These are phyloP conservation scores for Aspergillus homomorphus DNA, from an alignment of 495 filamentous ascomycete genomes.

Conservation along the genomic window DNA sequence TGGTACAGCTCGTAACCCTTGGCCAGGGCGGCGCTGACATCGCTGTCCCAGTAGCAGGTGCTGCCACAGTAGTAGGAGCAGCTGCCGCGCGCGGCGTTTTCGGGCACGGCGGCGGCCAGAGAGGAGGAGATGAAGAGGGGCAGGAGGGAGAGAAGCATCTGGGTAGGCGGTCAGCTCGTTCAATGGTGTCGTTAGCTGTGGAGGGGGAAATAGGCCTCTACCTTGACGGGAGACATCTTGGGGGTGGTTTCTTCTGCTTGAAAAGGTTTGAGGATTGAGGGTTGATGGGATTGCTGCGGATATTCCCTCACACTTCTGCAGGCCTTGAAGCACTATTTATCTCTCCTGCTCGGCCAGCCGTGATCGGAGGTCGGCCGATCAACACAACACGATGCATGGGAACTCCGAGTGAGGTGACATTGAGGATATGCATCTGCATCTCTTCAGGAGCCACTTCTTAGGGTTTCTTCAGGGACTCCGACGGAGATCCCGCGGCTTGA, in stretches of 20 bases:
- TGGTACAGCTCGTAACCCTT: conserved; percentile 49
- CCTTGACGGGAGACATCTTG: not conserved
- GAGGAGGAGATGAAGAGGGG: conserved; percentile 39
- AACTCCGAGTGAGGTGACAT: not conserved
- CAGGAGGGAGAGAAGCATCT: conserved; percentile 24
- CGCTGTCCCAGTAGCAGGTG: conserved; percentile 45
- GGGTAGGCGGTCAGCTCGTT: no score
- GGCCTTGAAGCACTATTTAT: not conserved
- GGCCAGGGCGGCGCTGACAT: conserved; percentile 47
- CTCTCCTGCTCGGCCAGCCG: not conserved
- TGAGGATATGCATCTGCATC: not conserved
- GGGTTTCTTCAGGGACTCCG: not conserved
- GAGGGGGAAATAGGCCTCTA: not conserved
- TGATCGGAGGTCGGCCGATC: no score
- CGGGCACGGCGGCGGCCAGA: conserved; percentile 24
- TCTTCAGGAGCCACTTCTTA: not conserved
- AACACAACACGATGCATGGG: not conserved
- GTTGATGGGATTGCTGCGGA: no score
- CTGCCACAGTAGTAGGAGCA: conserved; percentile 51
- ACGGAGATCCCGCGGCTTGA: not conserved
- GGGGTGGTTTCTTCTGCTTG: no score
- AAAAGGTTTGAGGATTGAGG: not conserved
- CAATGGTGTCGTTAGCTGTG: no score
- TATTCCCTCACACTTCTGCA: no score
- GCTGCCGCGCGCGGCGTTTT: conserved; percentile 40